These are phyloP conservation scores for Schwanniomyces etchellsii DNA, from an alignment of 1,139 yeast genomes.

Conservation along the genomic window DNA sequence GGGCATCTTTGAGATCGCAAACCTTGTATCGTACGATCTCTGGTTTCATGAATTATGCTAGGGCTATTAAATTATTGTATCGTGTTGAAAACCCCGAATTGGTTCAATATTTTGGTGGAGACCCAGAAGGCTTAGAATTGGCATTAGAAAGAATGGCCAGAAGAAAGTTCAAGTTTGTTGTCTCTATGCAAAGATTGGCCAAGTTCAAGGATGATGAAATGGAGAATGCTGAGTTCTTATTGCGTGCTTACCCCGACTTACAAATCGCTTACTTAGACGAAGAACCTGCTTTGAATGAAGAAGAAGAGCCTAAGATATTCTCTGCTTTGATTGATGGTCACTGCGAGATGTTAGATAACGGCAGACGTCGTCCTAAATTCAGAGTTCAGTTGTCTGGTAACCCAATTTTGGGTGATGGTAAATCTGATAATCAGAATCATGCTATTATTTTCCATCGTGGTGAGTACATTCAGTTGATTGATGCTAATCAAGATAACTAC, in stretches of 20 bases:
- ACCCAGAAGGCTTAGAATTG: slow-evolving; percentile 90
- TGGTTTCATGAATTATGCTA: slow-evolving; percentile 98
- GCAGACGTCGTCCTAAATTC: slow-evolving; percentile 97
- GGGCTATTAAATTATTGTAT: slow-evolving; percentile 94
- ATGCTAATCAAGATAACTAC: slow-evolving; percentile 98
- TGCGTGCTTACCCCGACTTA: slow-evolving; percentile 97
- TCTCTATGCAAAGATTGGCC: slow-evolving; percentile 97
- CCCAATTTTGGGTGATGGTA: slow-evolving; percentile 99
- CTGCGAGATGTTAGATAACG: slow-evolving; percentile 95
- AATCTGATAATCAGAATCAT: slow-evolving; percentile 98
- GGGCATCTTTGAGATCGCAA: slow-evolving; percentile 99
- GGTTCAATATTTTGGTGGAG: slow-evolving; percentile 97
- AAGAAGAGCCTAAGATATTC: slow-evolving; percentile 95
- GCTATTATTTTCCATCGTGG: slow-evolving; percentile 97
- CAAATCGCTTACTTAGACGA: slow-evolving; percentile 98
- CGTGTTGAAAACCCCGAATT: slow-evolving; percentile 99
- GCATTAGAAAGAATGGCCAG: slow-evolving; percentile 99
- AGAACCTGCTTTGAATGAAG: slow-evolving; percentile 83
- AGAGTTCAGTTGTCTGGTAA: slow-evolving; percentile 97
- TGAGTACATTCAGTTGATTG: slow-evolving; percentile 95
- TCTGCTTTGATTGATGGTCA: slow-evolving; percentile 98
- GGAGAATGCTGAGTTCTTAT: slow-evolving; percentile 96
- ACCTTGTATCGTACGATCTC: slow-evolving; percentile 97
- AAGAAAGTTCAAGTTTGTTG: slow-evolving; percentile 95
- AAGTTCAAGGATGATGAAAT: slow-evolving; percentile 96